These are phyloP conservation scores for Chaetomium olivaceum DNA, from an alignment of 2,329 filamentous ascomycete genomes.

Conservation along the genomic window DNA sequence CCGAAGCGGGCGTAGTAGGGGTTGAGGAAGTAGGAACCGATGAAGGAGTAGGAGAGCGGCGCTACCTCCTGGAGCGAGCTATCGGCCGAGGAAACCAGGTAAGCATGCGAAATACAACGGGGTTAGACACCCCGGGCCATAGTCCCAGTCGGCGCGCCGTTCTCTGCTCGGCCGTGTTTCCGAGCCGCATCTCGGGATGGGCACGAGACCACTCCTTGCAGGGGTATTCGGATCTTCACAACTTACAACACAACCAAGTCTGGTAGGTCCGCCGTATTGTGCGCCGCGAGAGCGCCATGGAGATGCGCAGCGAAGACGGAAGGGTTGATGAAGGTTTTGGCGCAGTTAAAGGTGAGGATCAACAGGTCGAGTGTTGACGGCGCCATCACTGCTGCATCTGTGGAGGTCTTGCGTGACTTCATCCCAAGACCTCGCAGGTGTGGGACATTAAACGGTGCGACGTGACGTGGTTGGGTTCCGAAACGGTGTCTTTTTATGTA, in stretches of 20 bases:
- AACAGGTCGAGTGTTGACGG: constrained; percentile 65
- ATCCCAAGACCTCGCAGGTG: background rate
- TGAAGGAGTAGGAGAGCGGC: constrained; percentile 79
- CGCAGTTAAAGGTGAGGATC: constrained; percentile 89
- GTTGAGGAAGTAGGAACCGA: constrained; percentile 76
- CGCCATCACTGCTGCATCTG: constrained; percentile 39
- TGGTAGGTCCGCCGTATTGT: constrained; percentile 50
- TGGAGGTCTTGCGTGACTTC: constrained; percentile 1
- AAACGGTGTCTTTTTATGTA: background rate
- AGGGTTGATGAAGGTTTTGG: constrained; percentile 67
- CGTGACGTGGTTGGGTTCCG: constrained; percentile 7
- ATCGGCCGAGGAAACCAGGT: constrained; percentile 20
- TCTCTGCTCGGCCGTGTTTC: background rate
- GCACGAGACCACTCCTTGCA: background rate
- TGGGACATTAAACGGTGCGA: background rate
- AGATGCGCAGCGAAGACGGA: constrained; percentile 71
- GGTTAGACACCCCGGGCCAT: background rate
- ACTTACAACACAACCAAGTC: constrained; percentile 61
- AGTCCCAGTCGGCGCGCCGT: background rate
- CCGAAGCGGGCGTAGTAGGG: constrained; percentile 74
- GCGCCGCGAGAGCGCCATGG: constrained; percentile 54
- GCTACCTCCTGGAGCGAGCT: constrained; percentile 88
- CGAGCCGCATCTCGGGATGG: background rate
- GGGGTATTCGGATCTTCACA: background rate
- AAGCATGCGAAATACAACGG: background rate